Base-by-base conservation (phyloP, 2,329 filamentous ascomycete genomes). In the Aspergillus sp. region DNA sequence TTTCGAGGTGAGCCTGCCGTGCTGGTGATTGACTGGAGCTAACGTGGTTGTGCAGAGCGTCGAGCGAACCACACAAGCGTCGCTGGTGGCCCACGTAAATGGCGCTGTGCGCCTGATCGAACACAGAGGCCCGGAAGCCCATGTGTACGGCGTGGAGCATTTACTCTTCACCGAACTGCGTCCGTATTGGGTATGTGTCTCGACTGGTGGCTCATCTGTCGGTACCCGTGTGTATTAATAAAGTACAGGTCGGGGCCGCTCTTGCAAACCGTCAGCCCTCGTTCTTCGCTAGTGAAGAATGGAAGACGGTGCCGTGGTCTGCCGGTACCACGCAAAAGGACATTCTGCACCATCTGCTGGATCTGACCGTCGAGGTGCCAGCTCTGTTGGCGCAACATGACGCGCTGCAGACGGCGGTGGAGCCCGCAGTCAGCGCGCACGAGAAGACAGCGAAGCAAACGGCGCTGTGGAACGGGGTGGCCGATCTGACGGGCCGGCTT, bases 221-320 rank as follows among this genome's bases (percentile, higher is more conserved):
- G 16, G 31, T 48, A n/a, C 14, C 16, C 25, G 47, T 58, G 44
- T 54, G 43, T 16, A 45, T 13, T 16, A 14, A 20, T 11, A 2
- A 17, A 3, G 10, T 19, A 3, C 25, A 71, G 68, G 63, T 70
- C 45, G 67, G 62, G 9, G 64, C 62, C 7, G 62, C 68, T 21
- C 50, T 73, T 31, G 59, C 66, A 25, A 54, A 47, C 31, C 68
- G 71, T 20, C 54, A 57, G n/a, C 64, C 69, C 1, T 68, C 68
- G 6, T 73, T 73, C 47, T 63, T 74, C 10, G 65, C 69, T 4
- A 58, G 52, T 10, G 63, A 71, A 40, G 69, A 71, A 32, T 74
- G 71, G 71, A 73, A 72, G 46, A 70, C 63, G 6, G 58, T 73
- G 14, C 71, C 71, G 0, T 74, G 71, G 71, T 69, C 69, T 23